These are phyloP conservation scores for Psilocybe cyanescens DNA, from an alignment of 768 basidiomycete species.

Conservation along the genomic window DNA sequence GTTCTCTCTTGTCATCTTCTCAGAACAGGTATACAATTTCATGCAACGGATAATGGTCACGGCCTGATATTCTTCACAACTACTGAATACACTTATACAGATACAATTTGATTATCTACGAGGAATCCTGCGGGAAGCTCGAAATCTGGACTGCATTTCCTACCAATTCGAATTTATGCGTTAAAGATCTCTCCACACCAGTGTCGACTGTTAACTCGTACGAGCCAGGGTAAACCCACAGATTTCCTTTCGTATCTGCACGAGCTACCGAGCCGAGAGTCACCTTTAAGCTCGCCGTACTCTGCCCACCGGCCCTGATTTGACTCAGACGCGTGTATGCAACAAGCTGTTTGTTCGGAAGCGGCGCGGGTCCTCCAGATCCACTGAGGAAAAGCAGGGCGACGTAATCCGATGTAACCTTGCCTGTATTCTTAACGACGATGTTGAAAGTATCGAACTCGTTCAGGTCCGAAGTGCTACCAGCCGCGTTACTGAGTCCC, in stretches of 20 bases:
- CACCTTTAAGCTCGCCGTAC: constrained; percentile 39
- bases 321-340: constrained; percentile 45
- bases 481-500: constrained; percentile 9
- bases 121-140: constrained; percentile 39
- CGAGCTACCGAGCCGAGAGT: constrained; percentile 54
- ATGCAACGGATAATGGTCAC: not conserved
- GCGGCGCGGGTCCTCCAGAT: constrained; percentile 50
- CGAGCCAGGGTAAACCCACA: constrained; percentile 47
- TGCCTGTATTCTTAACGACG: constrained; percentile 51
- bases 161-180: constrained; percentile 45
- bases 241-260: constrained; percentile 47
- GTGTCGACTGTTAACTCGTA: constrained; percentile 50
- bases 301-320: constrained; percentile 28
- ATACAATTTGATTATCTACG: constrained; percentile 2
- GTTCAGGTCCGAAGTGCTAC: constrained; percentile 42
- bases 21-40: not conserved
- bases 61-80: not conserved
- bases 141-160: constrained; percentile 45
- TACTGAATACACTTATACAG: not conserved
- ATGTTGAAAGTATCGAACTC: constrained; percentile 54
- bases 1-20: not conserved
- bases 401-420: constrained; percentile 55
- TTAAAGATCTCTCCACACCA: constrained; percentile 32
- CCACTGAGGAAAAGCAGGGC: constrained; percentile 55
- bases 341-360: constrained; percentile 55